phyloP scores from a whole-genome alignment of 2,329 filamentous ascomycete species.

The Clarireedia monteithiana region DNA sequence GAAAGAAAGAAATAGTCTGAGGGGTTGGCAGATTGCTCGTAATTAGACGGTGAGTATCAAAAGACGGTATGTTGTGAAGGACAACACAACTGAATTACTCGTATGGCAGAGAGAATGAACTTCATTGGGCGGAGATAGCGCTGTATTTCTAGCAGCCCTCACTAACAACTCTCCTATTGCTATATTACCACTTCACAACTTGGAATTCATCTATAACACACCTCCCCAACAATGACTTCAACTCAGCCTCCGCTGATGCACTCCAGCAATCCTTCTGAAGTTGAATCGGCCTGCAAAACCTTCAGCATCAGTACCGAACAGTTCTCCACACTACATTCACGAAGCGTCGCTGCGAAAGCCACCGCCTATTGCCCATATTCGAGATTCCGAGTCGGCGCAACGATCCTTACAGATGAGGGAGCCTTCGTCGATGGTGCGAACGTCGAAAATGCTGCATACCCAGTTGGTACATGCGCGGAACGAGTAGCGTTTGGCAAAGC shows the following conservation, averaged over 20 bases:
- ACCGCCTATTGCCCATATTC: slow-evolving; percentile 66
- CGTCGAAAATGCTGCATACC: slow-evolving; percentile 85
- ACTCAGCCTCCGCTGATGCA: background rate
- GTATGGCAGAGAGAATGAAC: background rate
- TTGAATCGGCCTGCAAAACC: slow-evolving; percentile 9
- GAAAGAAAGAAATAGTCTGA: too few species aligned
- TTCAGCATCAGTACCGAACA: slow-evolving; percentile 52
- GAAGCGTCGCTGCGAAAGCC: slow-evolving; percentile 67
- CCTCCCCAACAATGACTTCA: background rate
- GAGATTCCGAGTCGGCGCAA: slow-evolving; percentile 81
- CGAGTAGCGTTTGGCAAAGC: slow-evolving; percentile 80
- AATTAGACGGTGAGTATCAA: too few species aligned
- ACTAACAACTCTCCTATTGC: background rate
- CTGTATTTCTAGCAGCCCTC: background rate
- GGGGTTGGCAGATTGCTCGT: too few species aligned
- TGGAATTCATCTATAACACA: background rate
- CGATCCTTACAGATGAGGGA: slow-evolving; percentile 55
- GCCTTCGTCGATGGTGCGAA: slow-evolving; percentile 61
- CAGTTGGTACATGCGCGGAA: slow-evolving; percentile 93
- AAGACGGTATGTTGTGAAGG: too few species aligned
- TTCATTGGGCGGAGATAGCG: background rate
- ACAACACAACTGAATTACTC: background rate
- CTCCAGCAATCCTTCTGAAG: background rate
- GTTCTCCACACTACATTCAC: slow-evolving; percentile 54
- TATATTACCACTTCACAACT: background rate